These are phyloP conservation scores for Chytriomyces confervae DNA, from an alignment of 192 early-diverging fungal genomes.

Conservation along the genomic window DNA sequence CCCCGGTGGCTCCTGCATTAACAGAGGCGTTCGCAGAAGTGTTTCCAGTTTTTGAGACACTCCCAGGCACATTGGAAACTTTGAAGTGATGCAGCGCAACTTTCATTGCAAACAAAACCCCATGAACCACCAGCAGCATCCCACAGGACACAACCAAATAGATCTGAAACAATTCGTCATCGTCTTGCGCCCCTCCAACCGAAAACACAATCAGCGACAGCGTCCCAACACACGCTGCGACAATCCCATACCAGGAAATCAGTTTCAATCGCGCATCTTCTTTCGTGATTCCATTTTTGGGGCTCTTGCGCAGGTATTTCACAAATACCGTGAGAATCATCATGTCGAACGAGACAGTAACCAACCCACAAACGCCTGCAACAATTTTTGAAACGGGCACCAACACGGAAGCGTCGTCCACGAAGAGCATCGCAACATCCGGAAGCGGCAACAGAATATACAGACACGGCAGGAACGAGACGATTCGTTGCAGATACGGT, in stretches of 20 bases:
- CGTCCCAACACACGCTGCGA: neutral
- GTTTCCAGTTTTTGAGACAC: neutral
- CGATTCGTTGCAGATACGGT: neutral
- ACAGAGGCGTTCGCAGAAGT: no score
- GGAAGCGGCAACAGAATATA: neutral
- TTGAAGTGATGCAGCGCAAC: neutral
- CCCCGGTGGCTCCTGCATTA: no score
- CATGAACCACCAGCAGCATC: neutral
- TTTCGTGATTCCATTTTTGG: neutral
- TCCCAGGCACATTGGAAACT: neutral
- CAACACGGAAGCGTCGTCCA: neutral
- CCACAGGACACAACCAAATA: neutral
- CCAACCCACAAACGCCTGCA: neutral
- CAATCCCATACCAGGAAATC: neutral
- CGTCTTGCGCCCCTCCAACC: neutral
- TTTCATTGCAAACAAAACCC: neutral
- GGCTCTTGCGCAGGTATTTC: neutral
- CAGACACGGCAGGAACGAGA: neutral
- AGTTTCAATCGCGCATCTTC: neutral
- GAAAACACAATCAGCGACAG: conserved; percentile 2
- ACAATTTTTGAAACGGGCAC: neutral
- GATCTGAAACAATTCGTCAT: neutral
- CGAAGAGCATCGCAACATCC: neutral
- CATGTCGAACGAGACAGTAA: neutral
- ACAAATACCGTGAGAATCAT: neutral